These are phyloP conservation scores for Trichocomaceae sp. DNA, from an alignment of 2,329 filamentous ascomycete species.

Conservation along the genomic window DNA sequence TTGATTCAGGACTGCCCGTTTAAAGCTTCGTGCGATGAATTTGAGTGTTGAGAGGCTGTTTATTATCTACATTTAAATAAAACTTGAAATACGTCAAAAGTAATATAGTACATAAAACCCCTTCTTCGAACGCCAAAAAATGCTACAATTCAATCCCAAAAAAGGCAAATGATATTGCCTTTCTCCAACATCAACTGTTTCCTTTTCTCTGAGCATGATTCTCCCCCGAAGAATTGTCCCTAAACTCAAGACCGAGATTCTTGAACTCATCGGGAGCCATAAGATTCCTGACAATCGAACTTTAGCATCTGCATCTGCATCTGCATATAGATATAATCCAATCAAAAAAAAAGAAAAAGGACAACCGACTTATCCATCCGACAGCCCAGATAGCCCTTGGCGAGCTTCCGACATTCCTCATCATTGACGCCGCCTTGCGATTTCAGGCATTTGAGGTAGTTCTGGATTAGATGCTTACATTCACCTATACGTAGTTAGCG, in stretches of 20 bases:
- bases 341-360: neutral
- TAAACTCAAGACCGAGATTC: slow-evolving; percentile 73
- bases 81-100: neutral
- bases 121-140: slow-evolving; percentile 5
- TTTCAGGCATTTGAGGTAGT: slow-evolving; percentile 83
- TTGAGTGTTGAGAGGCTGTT: neutral
- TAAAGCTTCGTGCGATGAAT: neutral
- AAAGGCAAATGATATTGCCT: neutral
- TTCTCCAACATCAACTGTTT: neutral
- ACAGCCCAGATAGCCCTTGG: slow-evolving; percentile 83
- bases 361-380: slow-evolving; percentile 81
- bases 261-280: slow-evolving; percentile 96
- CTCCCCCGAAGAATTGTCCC: slow-evolving; percentile 19
- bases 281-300: slow-evolving; percentile 60
- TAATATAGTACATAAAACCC: neutral
- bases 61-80: neutral
- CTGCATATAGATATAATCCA: neutral
- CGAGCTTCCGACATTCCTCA: slow-evolving; percentile 72
- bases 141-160: neutral
- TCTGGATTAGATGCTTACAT: slow-evolving; percentile 81
- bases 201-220: slow-evolving; percentile 13
- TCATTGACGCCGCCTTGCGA: slow-evolving; percentile 78
- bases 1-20: neutral
- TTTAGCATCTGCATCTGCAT: neutral
- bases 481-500: slow-evolving; percentile 64